Evolutionary conservation across 805 yeast species (phyloP).

Genomic region (Pichia kluyveri): DNA sequence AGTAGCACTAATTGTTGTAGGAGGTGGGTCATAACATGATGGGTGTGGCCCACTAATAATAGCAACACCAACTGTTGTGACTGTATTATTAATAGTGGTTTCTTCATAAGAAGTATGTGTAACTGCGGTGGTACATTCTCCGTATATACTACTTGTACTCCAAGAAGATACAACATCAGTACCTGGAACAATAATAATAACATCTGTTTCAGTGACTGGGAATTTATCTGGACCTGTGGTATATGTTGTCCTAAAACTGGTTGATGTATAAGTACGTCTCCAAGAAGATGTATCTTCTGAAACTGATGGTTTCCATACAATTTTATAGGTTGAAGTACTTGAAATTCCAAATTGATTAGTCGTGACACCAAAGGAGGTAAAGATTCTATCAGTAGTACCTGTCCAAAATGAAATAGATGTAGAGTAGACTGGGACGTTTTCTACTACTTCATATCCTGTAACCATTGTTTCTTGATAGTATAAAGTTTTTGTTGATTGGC

Average conservation of each 20-base stretch:
- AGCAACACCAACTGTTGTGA: neutral
- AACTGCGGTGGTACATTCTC: neutral
- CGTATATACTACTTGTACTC: neutral
- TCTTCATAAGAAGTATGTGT: neutral
- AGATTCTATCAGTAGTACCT: neutral
- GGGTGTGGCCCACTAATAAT: neutral
- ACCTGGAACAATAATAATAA: constrained; percentile 1
- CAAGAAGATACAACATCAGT: neutral
- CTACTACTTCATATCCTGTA: neutral
- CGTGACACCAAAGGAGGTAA: neutral
- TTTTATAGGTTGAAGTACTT: constrained; percentile 1
- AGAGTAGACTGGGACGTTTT: constrained; percentile 1
- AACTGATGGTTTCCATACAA: constrained; percentile 2
- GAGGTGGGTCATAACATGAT: constrained; percentile 2
- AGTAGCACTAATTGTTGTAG: neutral
- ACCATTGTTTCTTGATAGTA: neutral
- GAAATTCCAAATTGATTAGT: constrained; percentile 1
- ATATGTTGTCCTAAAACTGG: neutral
- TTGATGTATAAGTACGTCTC: neutral
- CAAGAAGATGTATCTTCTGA: neutral
- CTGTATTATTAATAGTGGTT: neutral
- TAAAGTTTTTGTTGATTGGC: neutral
- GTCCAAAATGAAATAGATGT: constrained; percentile 1
- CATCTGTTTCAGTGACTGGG: constrained; percentile 1
- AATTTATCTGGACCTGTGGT: neutral